Conservation (phyloP, 306 rosid species). For the Medicago arabica region DNA sequence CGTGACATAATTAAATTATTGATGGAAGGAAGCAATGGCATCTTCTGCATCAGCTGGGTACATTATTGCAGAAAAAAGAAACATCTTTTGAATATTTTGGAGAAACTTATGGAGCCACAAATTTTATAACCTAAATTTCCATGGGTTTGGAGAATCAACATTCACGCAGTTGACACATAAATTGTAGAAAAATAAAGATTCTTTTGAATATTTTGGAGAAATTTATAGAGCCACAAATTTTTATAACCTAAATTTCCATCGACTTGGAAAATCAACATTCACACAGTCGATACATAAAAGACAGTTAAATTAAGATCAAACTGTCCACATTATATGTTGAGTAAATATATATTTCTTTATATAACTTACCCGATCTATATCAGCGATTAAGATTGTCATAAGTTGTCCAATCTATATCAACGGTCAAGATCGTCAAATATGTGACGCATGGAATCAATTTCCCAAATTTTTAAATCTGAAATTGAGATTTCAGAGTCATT, state of each 20-base stretch:
- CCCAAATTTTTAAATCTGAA: neutral
- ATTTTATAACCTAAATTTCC: neutral
- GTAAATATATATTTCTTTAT: neutral
- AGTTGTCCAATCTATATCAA: neutral
- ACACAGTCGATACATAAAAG: neutral
- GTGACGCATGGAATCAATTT: neutral
- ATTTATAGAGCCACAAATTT: conserved; percentile 16
- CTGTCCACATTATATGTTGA: neutral
- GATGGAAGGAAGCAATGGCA: conserved; percentile 17
- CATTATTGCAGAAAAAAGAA: conserved; percentile 34
- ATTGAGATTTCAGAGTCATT: neutral
- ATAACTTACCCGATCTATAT: neutral
- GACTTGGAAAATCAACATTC: no score
- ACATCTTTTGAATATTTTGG: conserved; percentile 27
- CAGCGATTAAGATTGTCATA: neutral
- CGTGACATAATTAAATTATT: conserved; percentile 4
- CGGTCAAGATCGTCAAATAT: neutral
- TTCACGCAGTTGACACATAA: neutral
- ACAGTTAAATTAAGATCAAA: neutral
- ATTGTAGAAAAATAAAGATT: conserved; percentile 26
- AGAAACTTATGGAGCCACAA: conserved; percentile 21
- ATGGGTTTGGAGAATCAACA: no score
- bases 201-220: conserved; percentile 25
- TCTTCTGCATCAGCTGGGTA: conserved; percentile 26
- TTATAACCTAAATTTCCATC: neutral